A percentile compares a stretch with the other conserved stretches of the same genome.
These are phyloP conservation scores for Pseudisothecium myosuroides DNA, from an alignment of 225 moss, liverwort and hornwort species.

Conservation along the genomic window DNA sequence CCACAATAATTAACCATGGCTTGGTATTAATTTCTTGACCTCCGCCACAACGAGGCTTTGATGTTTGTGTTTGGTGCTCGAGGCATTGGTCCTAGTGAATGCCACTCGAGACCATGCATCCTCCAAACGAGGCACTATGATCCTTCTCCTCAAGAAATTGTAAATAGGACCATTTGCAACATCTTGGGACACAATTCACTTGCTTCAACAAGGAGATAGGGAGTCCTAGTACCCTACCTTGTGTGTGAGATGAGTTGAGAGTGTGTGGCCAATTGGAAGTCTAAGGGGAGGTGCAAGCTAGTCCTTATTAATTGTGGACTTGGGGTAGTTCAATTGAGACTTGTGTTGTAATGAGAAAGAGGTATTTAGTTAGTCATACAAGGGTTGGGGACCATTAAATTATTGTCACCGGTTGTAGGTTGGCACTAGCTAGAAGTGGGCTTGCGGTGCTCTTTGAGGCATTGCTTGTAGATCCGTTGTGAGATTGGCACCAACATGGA, in stretches of 20 bases:
- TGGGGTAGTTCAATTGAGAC: neutral
- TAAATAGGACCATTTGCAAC: neutral
- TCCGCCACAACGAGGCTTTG: neutral
- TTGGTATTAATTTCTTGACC: neutral
- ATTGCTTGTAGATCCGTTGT: neutral
- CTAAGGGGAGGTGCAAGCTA: neutral
- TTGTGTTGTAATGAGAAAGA: neutral
- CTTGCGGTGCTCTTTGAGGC: no score
- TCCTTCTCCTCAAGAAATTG: neutral
- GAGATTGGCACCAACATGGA: no score
- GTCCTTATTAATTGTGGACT: neutral
- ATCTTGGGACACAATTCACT: neutral
- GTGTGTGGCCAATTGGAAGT: neutral
- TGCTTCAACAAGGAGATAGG: neutral
- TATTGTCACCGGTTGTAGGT: no score
- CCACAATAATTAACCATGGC: fast-evolving
- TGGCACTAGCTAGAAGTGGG: no score
- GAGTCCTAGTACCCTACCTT: neutral
- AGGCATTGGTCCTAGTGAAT: neutral
- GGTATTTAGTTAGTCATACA: neutral
- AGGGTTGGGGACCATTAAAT: fast-evolving
- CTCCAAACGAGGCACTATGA: neutral
- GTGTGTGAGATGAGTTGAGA: neutral
- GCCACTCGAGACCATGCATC: fast-evolving
- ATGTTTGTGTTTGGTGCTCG: neutral